These are phyloP conservation scores for Nothophoma quercina DNA, from an alignment of 2,329 filamentous ascomycete species.

Conservation along the genomic window DNA sequence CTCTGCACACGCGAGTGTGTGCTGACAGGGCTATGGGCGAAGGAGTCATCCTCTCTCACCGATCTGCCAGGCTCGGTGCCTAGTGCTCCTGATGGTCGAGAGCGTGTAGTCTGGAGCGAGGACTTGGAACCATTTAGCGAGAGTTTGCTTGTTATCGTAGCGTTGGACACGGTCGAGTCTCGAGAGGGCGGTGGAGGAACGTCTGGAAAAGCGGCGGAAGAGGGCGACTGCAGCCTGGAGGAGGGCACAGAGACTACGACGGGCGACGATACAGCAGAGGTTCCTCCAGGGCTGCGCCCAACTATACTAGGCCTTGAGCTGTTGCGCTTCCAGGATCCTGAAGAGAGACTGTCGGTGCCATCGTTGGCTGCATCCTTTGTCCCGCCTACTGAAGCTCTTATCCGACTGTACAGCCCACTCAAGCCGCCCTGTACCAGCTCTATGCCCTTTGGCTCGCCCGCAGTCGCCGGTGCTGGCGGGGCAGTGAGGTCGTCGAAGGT, in stretches of 20 bases:
- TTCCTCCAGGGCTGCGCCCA: constrained; percentile 34
- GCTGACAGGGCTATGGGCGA: constrained; percentile 37
- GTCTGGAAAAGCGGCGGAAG: constrained; percentile 47
- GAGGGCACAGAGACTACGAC: constrained; percentile 45
- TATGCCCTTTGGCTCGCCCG: constrained; percentile 72
- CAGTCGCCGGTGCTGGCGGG: constrained; percentile 66
- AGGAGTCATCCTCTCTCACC: constrained; percentile 36
- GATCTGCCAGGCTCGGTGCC: constrained; percentile 27
- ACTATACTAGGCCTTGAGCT: constrained; percentile 20
- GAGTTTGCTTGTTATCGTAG: constrained; percentile 39
- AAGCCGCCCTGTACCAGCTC: constrained; percentile 85
- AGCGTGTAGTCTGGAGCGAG: constrained; percentile 38
- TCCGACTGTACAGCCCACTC: constrained; percentile 85
- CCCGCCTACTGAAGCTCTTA: constrained; percentile 82
- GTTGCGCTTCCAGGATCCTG: constrained; percentile 28
- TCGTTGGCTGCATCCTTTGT: constrained; percentile 60
- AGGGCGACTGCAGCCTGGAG: constrained; percentile 50
- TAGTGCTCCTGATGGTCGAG: constrained; percentile 37
- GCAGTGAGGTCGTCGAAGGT: constrained; percentile 93
- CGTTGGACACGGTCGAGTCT: constrained; percentile 42
- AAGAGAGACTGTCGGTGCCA: constrained; percentile 30
- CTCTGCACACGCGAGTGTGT: constrained; percentile 33
- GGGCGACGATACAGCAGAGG: constrained; percentile 47
- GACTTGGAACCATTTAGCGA: constrained; percentile 43
- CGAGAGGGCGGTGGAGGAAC: constrained; percentile 41